Percentiles rank a stretch among this genome's conserved stretches.
Evolutionary conservation across 805 yeast species (phyloP).

Genomic region (Schizosaccharomyces japonicus): DNA sequence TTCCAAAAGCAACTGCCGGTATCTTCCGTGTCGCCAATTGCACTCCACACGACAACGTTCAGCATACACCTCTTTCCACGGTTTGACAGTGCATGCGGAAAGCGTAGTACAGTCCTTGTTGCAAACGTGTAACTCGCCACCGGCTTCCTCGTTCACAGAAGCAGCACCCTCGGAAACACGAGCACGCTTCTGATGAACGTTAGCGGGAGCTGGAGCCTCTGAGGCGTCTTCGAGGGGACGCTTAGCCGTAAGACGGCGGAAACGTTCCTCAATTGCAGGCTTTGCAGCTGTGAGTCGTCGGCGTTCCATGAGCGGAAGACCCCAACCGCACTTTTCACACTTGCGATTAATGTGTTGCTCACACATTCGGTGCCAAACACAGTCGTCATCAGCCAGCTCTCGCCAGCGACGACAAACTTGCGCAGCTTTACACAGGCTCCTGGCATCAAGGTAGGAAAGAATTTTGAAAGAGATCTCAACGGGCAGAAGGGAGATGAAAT

Average conservation of each 20-base stretch:
- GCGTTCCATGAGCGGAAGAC: slow-evolving; percentile 81
- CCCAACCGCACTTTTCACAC: slow-evolving; percentile 98
- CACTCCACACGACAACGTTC: slow-evolving; percentile 79
- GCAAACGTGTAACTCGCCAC: not conserved
- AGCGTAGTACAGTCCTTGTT: too few species aligned
- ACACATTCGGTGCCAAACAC: slow-evolving; percentile 96
- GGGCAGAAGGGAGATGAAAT: slow-evolving; percentile 67
- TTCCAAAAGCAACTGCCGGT: slow-evolving; percentile 34
- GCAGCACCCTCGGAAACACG: slow-evolving; percentile 9
- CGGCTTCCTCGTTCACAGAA: not conserved
- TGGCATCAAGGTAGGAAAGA: slow-evolving; percentile 73
- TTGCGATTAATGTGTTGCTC: slow-evolving; percentile 94
- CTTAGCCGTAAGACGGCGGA: not conserved
- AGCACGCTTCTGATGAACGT: not conserved
- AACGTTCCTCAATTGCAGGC: slow-evolving; percentile 9
- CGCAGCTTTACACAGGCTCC: slow-evolving; percentile 80
- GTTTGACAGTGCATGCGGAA: not conserved
- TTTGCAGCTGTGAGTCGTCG: slow-evolving; percentile 19
- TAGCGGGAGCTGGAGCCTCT: not conserved
- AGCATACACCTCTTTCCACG: slow-evolving; percentile 20
- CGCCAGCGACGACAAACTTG: slow-evolving; percentile 80
- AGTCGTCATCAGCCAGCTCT: slow-evolving; percentile 73
- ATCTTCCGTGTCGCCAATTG: slow-evolving; percentile 79
- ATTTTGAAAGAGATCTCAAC: slow-evolving; percentile 66
- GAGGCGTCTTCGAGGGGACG: not conserved